Evolutionary conservation across 2,329 filamentous ascomycete species (phyloP).

Genomic region (Neonectria hederae): DNA sequence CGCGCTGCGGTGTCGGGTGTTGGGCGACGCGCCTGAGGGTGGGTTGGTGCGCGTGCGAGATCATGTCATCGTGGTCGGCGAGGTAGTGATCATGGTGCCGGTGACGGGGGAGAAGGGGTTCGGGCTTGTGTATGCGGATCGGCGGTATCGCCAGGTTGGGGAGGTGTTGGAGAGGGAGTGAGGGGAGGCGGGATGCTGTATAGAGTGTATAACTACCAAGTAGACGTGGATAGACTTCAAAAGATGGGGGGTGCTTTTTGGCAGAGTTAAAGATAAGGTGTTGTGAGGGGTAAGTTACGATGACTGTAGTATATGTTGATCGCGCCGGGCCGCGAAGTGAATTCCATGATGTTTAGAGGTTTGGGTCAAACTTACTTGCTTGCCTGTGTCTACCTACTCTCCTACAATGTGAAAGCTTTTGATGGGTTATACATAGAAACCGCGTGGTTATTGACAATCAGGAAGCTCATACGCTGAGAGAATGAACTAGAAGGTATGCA

Average conservation of each 20-base stretch:
- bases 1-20: conserved; percentile 55
- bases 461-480: background rate
- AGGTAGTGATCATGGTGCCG: conserved; percentile 58
- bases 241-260: background rate
- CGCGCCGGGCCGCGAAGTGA: background rate
- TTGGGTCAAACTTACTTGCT: background rate
- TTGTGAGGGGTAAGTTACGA: background rate
- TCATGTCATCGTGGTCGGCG: conserved; percentile 62
- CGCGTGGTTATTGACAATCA: background rate
- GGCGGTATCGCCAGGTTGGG: conserved; percentile 57
- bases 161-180: conserved; percentile 43
- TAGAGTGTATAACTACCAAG: background rate
- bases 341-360: background rate
- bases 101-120: conserved; percentile 49
- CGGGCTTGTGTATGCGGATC: conserved; percentile 60
- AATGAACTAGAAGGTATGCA: background rate
- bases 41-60: conserved; percentile 60
- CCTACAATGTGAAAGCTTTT: background rate
- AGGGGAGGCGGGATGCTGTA: conserved; percentile 15
- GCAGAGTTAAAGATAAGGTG: background rate
- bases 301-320: background rate
- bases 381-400: background rate
- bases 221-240: background rate
- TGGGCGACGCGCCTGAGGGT: conserved; percentile 50
- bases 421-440: background rate